phyloP scores from a whole-genome alignment of 352 stramenopile genomes.

The Detonula confervacea region DNA sequence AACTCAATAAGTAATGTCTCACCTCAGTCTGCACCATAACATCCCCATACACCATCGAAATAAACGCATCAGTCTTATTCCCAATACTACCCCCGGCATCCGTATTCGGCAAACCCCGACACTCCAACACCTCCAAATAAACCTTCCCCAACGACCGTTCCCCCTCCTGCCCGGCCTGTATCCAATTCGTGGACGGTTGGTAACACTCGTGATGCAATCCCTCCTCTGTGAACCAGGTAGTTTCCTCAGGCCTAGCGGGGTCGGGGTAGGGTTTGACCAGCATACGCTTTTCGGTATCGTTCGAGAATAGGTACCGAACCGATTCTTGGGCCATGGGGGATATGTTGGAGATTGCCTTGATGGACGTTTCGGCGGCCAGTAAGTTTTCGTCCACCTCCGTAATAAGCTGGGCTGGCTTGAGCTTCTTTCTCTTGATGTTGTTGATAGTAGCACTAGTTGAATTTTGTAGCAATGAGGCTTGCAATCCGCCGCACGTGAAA shows the following conservation, averaged over 20 bases:
- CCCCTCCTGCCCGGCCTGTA: conserved; percentile 56
- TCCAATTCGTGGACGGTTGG: conserved; percentile 65
- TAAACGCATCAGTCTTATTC: conserved; percentile 77
- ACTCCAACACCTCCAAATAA: conserved; percentile 72
- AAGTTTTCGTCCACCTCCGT: conserved; percentile 54
- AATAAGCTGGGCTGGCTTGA: conserved; percentile 29
- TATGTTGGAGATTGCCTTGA: conserved; percentile 29
- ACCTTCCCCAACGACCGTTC: conserved; percentile 58
- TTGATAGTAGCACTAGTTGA: no score
- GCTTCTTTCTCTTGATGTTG: not conserved
- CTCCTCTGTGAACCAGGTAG: conserved; percentile 46
- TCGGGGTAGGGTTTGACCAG: conserved; percentile 75
- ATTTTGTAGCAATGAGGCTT: not conserved
- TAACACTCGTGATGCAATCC: conserved; percentile 58
- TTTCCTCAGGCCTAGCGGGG: conserved; percentile 43
- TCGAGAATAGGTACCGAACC: conserved; percentile 47
- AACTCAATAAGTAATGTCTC: no score
- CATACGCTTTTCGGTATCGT: conserved; percentile 33
- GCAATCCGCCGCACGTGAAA: no score
- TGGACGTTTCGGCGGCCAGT: conserved; percentile 21
- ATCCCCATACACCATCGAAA: conserved; percentile 74
- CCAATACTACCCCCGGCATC: conserved; percentile 65
- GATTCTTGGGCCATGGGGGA: conserved; percentile 27
- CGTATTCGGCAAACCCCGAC: conserved; percentile 69
- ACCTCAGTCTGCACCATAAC: conserved; percentile 67